A percentile compares a stretch with the other conserved stretches of the same genome.
Conservation (phyloP, 257 asterid genomes). For the Solanum habrochaites region DNA sequence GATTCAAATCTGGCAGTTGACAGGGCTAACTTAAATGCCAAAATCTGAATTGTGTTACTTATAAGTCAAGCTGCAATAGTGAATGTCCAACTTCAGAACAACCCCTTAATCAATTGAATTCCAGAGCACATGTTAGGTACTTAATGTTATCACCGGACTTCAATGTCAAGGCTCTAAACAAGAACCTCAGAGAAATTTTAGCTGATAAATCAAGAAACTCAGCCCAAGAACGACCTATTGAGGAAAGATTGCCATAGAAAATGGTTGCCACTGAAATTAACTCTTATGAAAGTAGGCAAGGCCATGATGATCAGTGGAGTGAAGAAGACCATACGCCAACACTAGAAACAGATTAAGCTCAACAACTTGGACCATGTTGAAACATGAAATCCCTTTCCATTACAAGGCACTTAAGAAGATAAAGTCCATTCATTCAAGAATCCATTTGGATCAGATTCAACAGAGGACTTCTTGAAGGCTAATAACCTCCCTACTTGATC, state of each 20-base stretch:
- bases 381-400: conserved; percentile 76
- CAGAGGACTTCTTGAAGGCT: conserved; percentile 58
- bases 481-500: conserved; percentile 33
- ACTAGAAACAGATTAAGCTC: conserved; percentile 51
- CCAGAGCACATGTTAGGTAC: conserved; percentile 53
- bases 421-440: conserved; percentile 46
- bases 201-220: conserved; percentile 62
- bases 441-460: conserved; percentile 51
- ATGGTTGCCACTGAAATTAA: conserved; percentile 49
- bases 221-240: conserved; percentile 29
- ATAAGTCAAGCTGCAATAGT: conserved; percentile 48
- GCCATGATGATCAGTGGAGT: conserved; percentile 43
- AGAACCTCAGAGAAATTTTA: conserved; percentile 53
- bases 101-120: conserved; percentile 48
- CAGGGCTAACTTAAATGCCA: conserved; percentile 28
- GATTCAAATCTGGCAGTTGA: conserved; percentile 46
- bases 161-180: conserved; percentile 29
- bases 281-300: conserved; percentile 30
- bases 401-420: conserved; percentile 50
- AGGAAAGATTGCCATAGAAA: conserved; percentile 67
- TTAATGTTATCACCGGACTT: conserved; percentile 30
- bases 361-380: conserved; percentile 32
- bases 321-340: conserved; percentile 53
- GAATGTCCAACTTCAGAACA: conserved; percentile 44
- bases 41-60: conserved; percentile 42